These are phyloP conservation scores for Morella rubra DNA, from an alignment of 306 rosid genomes.

Conservation along the genomic window DNA sequence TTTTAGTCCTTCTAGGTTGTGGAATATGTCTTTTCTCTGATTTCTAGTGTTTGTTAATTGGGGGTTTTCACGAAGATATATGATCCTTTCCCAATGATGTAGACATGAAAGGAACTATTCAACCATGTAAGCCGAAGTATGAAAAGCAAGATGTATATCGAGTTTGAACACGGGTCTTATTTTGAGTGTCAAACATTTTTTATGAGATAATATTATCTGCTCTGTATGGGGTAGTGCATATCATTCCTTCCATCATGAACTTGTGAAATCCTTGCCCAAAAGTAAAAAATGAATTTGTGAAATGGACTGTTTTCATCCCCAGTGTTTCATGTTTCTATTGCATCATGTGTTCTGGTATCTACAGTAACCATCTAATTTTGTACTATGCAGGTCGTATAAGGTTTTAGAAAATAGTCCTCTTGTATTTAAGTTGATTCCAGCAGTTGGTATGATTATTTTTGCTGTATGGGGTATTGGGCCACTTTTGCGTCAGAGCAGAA, in stretches of 20 bases:
- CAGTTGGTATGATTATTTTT: constrained; percentile 63
- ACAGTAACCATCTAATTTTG: not conserved
- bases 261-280: constrained; percentile 2
- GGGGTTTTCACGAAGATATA: not conserved
- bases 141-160: not conserved
- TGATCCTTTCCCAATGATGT: not conserved
- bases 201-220: not conserved
- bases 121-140: not conserved
- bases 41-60: not conserved
- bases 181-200: not conserved
- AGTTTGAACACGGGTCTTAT: not conserved
- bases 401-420: constrained; percentile 61
- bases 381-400: constrained; percentile 61
- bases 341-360: constrained; percentile 12
- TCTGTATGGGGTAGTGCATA: too few relatives aligned
- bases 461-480: constrained; percentile 86
- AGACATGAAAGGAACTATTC: not conserved
- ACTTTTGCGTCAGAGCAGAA: constrained; percentile 59
- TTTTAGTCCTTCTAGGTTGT: not conserved
- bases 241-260: not conserved
- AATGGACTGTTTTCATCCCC: not conserved
- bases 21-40: not conserved
- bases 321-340: not conserved
- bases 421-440: constrained; percentile 59
- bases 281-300: too few relatives aligned